Evolutionary conservation across 1,284 basidiomycete genomes (phyloP), one percentile per base, ranked within the genome.

Genomic region (Ustilago xerochloae): DNA sequence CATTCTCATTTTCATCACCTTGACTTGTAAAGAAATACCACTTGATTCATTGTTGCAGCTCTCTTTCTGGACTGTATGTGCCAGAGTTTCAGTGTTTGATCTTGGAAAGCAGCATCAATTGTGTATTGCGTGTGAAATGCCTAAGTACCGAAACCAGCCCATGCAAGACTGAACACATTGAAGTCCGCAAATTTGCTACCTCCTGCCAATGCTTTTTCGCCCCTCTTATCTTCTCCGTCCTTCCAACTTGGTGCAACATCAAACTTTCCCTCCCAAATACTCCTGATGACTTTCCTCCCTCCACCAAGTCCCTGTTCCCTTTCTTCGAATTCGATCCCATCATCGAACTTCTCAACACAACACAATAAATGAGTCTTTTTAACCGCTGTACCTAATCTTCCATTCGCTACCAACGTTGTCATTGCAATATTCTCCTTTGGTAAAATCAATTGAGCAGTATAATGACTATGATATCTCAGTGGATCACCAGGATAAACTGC

Each of bases 401-500:
- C 97, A 83, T 94, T 94, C 0, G 96, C 94, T 18, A 99, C 91
- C 41, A 99, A 89, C 81, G 97, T 20, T 0, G 45, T 49, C 16
- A 73, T 2, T 1, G 29, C 10, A 22, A 67, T 9, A 7, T 35
- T 2, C n/a, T 66, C 33, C 10, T 43, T 16, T 9, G 43, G n/a
- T 9, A 56, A 26, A 10, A 79, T 57, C 8, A 73, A 29, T 22
- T 73, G 70, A 9, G 91, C 92, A 12, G 92, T 91, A 82, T 97
- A 99, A 85, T 99, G 97, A 1, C 94, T 96, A 80, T 99, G 97
- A 84, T 97, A 99, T 16, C 97, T 89, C 30, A 99, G 86, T 5
- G 95, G 94, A 82, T 99, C 97, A 54, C 95, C 95, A 53, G 97
- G 97, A 86, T 99, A 99, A 1, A 97, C 91, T 39, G 98, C 86